phyloP scores from a whole-genome alignment of 192 early-diverging fungal species.

The Radiomyces spectabilis region DNA sequence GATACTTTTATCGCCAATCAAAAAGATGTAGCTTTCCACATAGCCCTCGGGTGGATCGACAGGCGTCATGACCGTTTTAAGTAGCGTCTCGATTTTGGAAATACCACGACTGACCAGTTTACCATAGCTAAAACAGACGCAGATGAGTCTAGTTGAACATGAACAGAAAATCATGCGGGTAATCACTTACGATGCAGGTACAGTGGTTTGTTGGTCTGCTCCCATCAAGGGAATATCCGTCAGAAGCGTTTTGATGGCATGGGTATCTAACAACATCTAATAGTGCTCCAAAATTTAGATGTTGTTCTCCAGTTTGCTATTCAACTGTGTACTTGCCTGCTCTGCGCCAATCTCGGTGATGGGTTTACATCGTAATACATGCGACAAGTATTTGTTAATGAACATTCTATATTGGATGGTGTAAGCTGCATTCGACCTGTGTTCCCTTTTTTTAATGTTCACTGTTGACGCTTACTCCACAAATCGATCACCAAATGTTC shows the following conservation, averaged over 20 bases:
- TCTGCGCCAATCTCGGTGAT: constrained; percentile 95
- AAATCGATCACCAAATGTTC: constrained; percentile 89
- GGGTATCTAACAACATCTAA: constrained; percentile 86
- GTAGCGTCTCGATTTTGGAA: constrained; percentile 72
- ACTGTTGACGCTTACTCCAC: constrained; percentile 69
- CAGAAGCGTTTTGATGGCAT: constrained; percentile 81
- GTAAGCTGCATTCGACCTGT: too few relatives aligned
- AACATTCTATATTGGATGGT: constrained; percentile 47
- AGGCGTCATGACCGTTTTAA: constrained; percentile 86
- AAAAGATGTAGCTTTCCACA: constrained; percentile 82
- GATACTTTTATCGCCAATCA: constrained; percentile 66
- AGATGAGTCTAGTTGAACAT: too few relatives aligned
- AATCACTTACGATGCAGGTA: constrained; percentile 51
- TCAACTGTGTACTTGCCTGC: constrained; percentile 45
- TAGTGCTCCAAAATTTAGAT: not conserved
- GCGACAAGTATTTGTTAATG: constrained; percentile 56
- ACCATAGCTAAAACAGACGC: constrained; percentile 63
- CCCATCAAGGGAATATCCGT: constrained; percentile 66
- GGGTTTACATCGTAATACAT: constrained; percentile 67
- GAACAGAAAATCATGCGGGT: too few relatives aligned
- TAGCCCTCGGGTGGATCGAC: constrained; percentile 76
- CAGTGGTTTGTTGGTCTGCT: constrained; percentile 37
- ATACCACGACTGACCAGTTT: constrained; percentile 82
- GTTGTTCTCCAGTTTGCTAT: not conserved
- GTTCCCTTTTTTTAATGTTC: not conserved